Evolutionary conservation across 495 filamentous ascomycete genomes (phyloP), one percentile per base, ranked within the genome.

Genomic region (Penicillium malachiteum): DNA sequence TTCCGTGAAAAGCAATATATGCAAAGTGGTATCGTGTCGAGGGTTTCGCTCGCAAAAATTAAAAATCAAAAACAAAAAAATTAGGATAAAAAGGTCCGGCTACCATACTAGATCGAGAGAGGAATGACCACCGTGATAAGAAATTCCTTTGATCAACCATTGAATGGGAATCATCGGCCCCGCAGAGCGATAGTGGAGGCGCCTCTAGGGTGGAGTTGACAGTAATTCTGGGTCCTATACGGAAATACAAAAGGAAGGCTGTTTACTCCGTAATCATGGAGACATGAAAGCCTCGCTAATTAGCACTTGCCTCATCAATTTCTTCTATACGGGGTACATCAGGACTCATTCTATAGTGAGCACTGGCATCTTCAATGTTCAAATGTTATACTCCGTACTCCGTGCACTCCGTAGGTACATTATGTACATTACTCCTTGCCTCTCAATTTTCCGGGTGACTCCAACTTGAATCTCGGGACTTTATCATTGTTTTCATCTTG

Each of bases 61-160:
- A n/a, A 8, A 43, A 18, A 53, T 37, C 14, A 1, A 14, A 12
- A 8, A 42, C 30, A 17, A 37, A 7, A 6, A 42, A 34, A 38
- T 31, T 46, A 17, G 26, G 44, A 31, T 10, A 9, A 14, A 50
- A 50, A 32, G n/a, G 43, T 46, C 30, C 5, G 43, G 32, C 39
- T 56, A 42, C 50, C 56, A 53, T 26, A 32, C 59, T 62, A 48
- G 18, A 57, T 62, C 51, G 51, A 54, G 50, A 34, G 26, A 12
- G 37, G 21, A 35, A 47, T 14, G 34, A 42, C 48, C 30, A 35
- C 21, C 1, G 12, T n/a, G 33, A 58, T 55, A 17, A 52, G 32
- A 47, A 43, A 52, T 43, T 35, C 35, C 56, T 39, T 34, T 56
- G 60, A 56, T 55, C 52, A 16, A 26, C 56, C 59, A 55, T 46